Evolutionary conservation across 345 rosid genomes (phyloP), one percentile per base, ranked within the genome.

Genomic region (Arabidopsis arenosa): DNA sequence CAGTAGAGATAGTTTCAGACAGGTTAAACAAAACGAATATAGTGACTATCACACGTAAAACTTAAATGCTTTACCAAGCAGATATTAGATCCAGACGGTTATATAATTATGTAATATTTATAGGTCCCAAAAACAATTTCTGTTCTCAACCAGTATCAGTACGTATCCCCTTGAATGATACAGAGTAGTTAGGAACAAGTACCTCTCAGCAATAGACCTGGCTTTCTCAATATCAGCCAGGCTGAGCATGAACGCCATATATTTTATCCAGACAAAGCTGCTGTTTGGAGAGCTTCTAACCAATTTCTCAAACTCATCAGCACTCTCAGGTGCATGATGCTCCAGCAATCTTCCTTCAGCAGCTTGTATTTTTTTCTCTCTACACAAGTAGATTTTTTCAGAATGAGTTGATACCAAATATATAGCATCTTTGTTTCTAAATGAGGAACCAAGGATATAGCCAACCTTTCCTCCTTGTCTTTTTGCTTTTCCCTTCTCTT

Each of bases 201-300:
- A 95, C 99, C 99, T 90, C 82, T 95, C 97, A 66, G 96, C 96
- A 17, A 90, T 84, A 18, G 93, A 84, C 10, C 99, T 93, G 56
- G 99, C 97, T 81, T 89, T 89, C 89, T 95, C 97, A 8, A 88
- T 72, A 79, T 92, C 89, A 72, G 92, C 91, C 84, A 88, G 78
- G 45, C 86, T 77, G 52, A 92, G 90, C 94, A 90, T 81, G 77
- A 86, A 89, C 45, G 89, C 91, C 96, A 95, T 88, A 75, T 92
- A 95, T 58, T 90, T 88, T 72, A 95, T 88, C 99, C 99, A 95
- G 75, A 88, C 80, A 69, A 89, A 90, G 80, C 99, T 95, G 86
- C 88, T 92, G 76, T 90, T 90, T 10, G 99, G 99, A 73, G 97
- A 92, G 86, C 86, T 86, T 79, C 93, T 92, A 76, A 95, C 84